phyloP scores from a whole-genome alignment of 1,284 basidiomycete species.

The Pterula multifida region DNA sequence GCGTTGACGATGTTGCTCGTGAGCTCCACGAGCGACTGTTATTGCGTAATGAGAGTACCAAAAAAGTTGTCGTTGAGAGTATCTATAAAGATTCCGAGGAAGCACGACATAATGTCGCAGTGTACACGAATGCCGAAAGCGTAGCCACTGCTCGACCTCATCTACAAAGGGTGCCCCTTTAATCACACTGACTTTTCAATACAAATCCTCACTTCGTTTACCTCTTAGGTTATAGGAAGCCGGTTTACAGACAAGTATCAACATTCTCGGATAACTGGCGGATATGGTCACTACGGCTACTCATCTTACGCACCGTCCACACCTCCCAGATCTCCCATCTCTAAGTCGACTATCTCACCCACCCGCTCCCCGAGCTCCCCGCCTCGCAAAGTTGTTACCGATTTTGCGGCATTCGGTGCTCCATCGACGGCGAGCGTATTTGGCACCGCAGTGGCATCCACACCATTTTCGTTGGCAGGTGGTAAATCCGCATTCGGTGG shows the following conservation, averaged over 20 bases:
- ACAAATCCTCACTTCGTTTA: too few relatives aligned
- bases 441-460: constrained; percentile 64
- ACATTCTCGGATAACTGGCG: constrained; percentile 50
- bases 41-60: constrained; percentile 91
- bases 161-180: constrained; percentile 56
- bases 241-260: constrained; percentile 94
- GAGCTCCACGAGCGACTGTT: constrained; percentile 88
- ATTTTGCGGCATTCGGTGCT: constrained; percentile 86
- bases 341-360: constrained; percentile 22
- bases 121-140: constrained; percentile 70
- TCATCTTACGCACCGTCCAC: constrained; percentile 38
- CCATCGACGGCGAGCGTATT: constrained; percentile 64
- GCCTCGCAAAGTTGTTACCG: constrained; percentile 74
- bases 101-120: constrained; percentile 80
- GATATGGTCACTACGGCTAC: constrained; percentile 30
- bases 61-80: constrained; percentile 92
- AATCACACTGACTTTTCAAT: constrained; percentile 7
- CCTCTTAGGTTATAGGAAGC: constrained; percentile 69
- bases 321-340: constrained; percentile 30
- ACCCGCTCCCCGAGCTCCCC: constrained; percentile 40
- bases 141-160: constrained; percentile 69
- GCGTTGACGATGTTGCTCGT: constrained; percentile 91
- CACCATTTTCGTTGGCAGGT: constrained; percentile 70
- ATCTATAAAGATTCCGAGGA: constrained; percentile 90
- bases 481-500: constrained; percentile 72